Base-by-base conservation (phyloP, 2,329 filamentous ascomycete species). In the Aspergillus novofumigatus region DNA sequence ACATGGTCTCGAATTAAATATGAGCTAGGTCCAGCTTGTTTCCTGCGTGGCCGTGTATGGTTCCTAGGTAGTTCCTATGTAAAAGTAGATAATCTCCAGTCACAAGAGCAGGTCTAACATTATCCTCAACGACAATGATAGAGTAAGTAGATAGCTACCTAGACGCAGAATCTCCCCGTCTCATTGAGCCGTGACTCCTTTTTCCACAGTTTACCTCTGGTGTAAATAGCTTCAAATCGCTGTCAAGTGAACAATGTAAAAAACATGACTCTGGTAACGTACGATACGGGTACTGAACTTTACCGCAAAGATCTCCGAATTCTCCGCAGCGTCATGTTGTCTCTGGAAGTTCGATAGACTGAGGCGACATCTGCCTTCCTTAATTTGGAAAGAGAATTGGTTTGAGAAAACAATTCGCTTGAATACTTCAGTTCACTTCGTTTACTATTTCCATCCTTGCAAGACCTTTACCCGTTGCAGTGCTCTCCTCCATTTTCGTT, bases 291-390 rank as follows among this genome's bases (percentile, higher is more conserved):
- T 47, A 47, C 23, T 23, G 23, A 47, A 47, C 10, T 14, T 47
- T 47, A 47, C 44, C 14, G 20, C 11, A 32, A 50, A 50, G 26
- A 29, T 32, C 56, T 41, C 51, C 44, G 21, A 29, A 29, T 49
- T 26, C 25, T 44, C 52, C 54, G 41, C 61, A 59, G 60, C 57
- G 61, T 60, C 61, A 63, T 63, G 59, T 57, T 52, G 29, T 44
- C 23, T 25, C 9, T 4, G 32, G 50, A 23, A 14, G 23, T 35
- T 26, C 44, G 50, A 28, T 26, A 26, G 20, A 44, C 42, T 3
- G 14, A 48, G 35, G 23, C 20, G 45, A 32, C 20, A 35, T 20
- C 21, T 23, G n/a, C 41, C 20, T 44, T 44, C n/a, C 10, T 17
- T 10, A 14, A 26, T 52, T 38, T 44, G 8, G 42, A 25, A 38